phyloP scores from a whole-genome alignment of 1,139 yeast genomes.

The Pneumocystis oryctolagi region DNA sequence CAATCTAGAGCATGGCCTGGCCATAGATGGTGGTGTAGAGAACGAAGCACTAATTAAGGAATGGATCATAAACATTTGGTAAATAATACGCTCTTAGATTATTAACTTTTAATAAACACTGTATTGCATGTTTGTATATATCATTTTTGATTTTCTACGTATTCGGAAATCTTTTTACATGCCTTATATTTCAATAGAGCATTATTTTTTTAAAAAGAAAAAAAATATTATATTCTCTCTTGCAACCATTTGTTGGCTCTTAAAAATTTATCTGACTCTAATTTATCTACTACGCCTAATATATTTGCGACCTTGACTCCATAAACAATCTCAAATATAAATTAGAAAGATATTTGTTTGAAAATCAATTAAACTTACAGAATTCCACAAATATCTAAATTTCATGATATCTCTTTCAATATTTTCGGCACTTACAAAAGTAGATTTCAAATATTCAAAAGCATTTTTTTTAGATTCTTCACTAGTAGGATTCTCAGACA shows the following conservation, averaged over 20 bases:
- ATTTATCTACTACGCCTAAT: conserved; percentile 26
- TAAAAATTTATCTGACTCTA: conserved; percentile 26
- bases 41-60: neutral
- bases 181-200: neutral
- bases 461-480: conserved; percentile 4
- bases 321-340: conserved; percentile 14
- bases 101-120: neutral
- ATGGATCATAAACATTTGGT: neutral
- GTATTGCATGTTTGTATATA: neutral
- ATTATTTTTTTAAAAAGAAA: neutral
- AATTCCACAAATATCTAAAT: conserved; percentile 31
- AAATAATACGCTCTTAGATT: neutral
- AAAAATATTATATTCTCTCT: neutral
- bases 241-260: conserved; percentile 34
- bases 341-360: neutral
- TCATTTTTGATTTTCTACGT: neutral
- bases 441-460: conserved; percentile 14
- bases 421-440: conserved; percentile 23
- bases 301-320: conserved; percentile 25
- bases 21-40: conserved; percentile 85
- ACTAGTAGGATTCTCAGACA: conserved; percentile 13
- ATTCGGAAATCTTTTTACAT: neutral
- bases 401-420: conserved; percentile 31
- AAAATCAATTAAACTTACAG: conserved; percentile 2
- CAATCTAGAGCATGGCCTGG: conserved; percentile 85